These are phyloP conservation scores for Trichoderma breve DNA, from an alignment of 2,329 filamentous ascomycete genomes.

Conservation along the genomic window DNA sequence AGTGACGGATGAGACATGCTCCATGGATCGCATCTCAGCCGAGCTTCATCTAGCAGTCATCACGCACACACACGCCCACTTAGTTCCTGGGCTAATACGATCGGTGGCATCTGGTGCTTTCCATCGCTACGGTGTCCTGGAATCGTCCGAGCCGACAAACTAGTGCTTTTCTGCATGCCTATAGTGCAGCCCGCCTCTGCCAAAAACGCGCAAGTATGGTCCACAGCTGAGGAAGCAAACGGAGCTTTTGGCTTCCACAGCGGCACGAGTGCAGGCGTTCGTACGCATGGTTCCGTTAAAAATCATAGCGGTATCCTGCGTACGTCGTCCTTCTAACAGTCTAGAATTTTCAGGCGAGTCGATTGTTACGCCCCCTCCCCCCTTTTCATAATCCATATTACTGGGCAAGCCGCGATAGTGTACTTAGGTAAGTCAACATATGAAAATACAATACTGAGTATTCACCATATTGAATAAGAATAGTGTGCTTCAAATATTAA, in stretches of 20 bases:
- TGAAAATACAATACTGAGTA: not conserved
- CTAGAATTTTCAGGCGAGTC: not conserved
- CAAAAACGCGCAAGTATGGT: constrained; percentile 1
- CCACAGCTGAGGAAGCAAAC: constrained; percentile 1
- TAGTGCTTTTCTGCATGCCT: not conserved
- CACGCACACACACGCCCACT: not conserved
- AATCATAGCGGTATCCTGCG: not conserved
- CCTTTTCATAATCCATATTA: not conserved
- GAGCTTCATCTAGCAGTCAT: not conserved
- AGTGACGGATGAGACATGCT: not conserved
- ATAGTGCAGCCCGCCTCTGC: not conserved
- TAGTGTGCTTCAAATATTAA: not conserved
- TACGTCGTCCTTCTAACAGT: not conserved
- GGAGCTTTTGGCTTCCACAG: not conserved
- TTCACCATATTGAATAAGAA: not conserved
- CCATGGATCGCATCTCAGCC: constrained; percentile 5
- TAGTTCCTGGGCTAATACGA: not conserved
- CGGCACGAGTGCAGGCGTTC: not conserved
- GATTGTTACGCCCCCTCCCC: not conserved
- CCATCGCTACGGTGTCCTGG: not conserved
- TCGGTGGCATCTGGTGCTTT: not conserved
- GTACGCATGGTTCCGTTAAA: not conserved
- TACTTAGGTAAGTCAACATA: not conserved
- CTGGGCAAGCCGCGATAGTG: not conserved
- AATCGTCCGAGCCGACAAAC: not conserved